Evolutionary conservation across 148 eudicot species (phyloP).

Genomic region (Cornus florida): DNA sequence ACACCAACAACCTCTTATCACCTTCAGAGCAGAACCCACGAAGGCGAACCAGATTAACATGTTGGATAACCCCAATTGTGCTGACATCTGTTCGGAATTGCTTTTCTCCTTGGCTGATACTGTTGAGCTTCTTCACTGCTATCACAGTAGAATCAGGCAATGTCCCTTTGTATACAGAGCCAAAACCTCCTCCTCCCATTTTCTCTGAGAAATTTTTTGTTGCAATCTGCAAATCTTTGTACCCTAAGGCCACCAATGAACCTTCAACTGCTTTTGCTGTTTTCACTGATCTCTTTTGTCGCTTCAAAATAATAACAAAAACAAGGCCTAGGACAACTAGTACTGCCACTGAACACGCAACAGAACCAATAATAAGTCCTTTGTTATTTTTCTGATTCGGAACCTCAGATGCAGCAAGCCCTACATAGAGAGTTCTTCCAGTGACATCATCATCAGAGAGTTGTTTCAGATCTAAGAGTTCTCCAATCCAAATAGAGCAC

Average conservation of each 20-base stretch:
- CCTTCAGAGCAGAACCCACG: constrained; percentile 61
- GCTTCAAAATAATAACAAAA: constrained; percentile 13
- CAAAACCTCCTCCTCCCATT: constrained; percentile 54
- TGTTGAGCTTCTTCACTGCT: constrained; percentile 56
- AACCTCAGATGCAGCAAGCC: constrained; percentile 37
- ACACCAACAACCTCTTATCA: constrained; percentile 38
- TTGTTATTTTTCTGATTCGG: constrained; percentile 16
- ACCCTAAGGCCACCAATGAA: constrained; percentile 37
- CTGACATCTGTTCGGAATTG: constrained; percentile 55
- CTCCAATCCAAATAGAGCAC: constrained; percentile 40
- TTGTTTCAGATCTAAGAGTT: constrained; percentile 36
- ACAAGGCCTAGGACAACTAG: constrained; percentile 15
- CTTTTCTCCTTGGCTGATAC: constrained; percentile 51
- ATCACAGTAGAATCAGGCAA: constrained; percentile 39
- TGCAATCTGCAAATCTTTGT: constrained; percentile 36
- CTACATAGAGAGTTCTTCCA: constrained; percentile 32
- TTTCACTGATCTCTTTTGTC: constrained; percentile 9
- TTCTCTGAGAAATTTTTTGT: constrained; percentile 49
- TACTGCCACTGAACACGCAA: constrained; percentile 23
- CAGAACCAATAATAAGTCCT: constrained; percentile 19
- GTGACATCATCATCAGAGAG: constrained; percentile 26
- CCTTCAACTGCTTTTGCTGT: constrained; percentile 35
- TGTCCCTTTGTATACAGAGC: constrained; percentile 53
- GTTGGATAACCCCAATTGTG: constrained; percentile 56
- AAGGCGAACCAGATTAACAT: constrained; percentile 54